Evolutionary conservation across 352 stramenopile species (phyloP).

Genomic region (Lagenidium sp.): DNA sequence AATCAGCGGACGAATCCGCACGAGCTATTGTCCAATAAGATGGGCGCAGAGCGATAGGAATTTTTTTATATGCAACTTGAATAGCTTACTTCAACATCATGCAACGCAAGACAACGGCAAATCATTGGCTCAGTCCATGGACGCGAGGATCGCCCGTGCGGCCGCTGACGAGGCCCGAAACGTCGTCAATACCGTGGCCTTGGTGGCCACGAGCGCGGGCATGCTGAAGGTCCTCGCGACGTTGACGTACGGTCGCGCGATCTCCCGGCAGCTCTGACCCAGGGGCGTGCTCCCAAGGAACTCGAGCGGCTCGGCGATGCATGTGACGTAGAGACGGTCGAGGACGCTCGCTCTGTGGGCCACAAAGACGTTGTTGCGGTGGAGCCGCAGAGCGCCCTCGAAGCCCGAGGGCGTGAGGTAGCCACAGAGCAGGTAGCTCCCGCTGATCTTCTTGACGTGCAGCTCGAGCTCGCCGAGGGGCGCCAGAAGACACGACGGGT

Average conservation of each 20-base stretch:
- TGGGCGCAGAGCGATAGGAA: too few species aligned
- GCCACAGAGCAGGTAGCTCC: conserved; percentile 63
- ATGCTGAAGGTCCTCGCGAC: conserved; percentile 62
- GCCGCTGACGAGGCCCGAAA: conserved; percentile 60
- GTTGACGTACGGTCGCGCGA: conserved; percentile 54
- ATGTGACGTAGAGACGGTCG: conserved; percentile 60
- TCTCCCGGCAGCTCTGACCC: conserved; percentile 38
- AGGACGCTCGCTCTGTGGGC: conserved; percentile 57
- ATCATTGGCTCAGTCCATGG: conserved; percentile 32
- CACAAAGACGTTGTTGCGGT: conserved; percentile 77
- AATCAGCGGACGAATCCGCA: conserved; percentile 4
- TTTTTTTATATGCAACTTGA: too few species aligned
- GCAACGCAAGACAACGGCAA: too few species aligned
- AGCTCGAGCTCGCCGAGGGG: conserved; percentile 66
- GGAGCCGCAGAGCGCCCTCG: conserved; percentile 43
- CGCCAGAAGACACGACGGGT: conserved; percentile 52
- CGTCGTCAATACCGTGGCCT: conserved; percentile 60
- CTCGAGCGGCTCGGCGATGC: conserved; percentile 59
- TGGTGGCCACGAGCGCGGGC: conserved; percentile 52
- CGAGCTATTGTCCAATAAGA: background rate
- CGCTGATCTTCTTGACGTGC: conserved; percentile 73
- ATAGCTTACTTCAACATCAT: too few species aligned
- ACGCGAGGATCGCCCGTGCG: conserved; percentile 41
- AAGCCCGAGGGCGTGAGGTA: conserved; percentile 65
- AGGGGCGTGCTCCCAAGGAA: conserved; percentile 61